Percentiles rank a stretch among this genome's conserved stretches.
phyloP scores from a whole-genome alignment of 148 eudicot genomes.

The Heliosperma pusillum region DNA sequence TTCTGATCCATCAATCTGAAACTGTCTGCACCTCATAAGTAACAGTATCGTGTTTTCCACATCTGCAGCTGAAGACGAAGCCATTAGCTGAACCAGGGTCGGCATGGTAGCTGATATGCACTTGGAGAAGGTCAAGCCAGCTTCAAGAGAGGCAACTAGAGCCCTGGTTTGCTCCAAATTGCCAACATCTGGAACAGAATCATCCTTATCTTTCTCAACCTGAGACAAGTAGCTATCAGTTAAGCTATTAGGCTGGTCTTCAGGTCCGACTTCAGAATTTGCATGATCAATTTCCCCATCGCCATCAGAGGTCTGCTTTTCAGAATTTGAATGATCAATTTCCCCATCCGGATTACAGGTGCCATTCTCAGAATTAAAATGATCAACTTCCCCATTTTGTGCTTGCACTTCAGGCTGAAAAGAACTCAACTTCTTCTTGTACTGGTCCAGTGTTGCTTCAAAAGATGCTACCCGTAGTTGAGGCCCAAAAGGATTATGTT shows the following conservation, averaged over 20 bases:
- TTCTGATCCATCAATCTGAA: conserved; percentile 93
- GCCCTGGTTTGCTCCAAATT: conserved; percentile 92
- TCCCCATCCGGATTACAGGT: conserved; percentile 49
- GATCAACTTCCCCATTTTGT: conserved; percentile 38
- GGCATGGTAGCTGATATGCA: conserved; percentile 83
- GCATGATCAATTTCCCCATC: conserved; percentile 60
- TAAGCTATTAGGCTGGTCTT: conserved; percentile 56
- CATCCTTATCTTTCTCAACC: conserved; percentile 49
- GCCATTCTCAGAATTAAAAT: conserved; percentile 35
- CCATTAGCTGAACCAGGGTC: conserved; percentile 88
- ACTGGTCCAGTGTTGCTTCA: conserved; percentile 81
- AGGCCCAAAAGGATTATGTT: conserved; percentile 97
- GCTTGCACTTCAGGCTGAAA: conserved; percentile 53
- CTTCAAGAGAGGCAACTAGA: conserved; percentile 91
- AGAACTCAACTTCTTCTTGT: conserved; percentile 70
- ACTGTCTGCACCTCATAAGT: conserved; percentile 94
- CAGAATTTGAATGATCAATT: conserved; percentile 43
- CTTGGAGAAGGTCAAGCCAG: conserved; percentile 78
- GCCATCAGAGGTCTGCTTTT: conserved; percentile 36
- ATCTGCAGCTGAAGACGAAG: conserved; percentile 90
- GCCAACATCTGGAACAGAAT: conserved; percentile 85
- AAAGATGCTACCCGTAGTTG: conserved; percentile 83
- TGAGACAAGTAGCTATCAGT: conserved; percentile 71
- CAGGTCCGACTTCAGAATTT: conserved; percentile 27
- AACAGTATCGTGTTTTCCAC: conserved; percentile 87